Base-by-base conservation (phyloP, 208 protist genomes). In the Leishmania major region DNA sequence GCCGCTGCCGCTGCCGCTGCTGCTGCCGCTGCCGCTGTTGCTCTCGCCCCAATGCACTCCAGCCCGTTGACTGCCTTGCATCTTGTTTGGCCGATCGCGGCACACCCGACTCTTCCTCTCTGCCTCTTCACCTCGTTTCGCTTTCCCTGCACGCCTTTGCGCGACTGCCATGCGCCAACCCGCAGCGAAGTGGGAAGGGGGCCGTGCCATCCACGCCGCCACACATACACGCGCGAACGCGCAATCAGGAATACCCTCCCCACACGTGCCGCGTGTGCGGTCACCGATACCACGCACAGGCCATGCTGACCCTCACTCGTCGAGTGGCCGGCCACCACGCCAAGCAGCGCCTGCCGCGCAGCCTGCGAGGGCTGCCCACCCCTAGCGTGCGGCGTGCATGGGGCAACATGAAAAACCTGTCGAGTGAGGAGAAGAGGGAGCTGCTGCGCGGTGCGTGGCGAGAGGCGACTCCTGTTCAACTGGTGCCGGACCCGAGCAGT, bases 401-500 rank as follows among this genome's bases (percentile, higher is more conserved):
- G 90, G 82, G 84, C 57, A 78, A 91, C 67, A 43, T 94, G 51
- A 75, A 71, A 1, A 69, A 74, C 57, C 84, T 95, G 70, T 81
- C 80, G 0, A 49, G 40, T 0, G 57, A 62, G 1, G 92, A 97
- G n/a, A 85, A 82, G 37, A 67, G 78, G 5, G 89, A 97, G 80
- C 53, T 95, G 11, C 71, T 94, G 45, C 60, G 67, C 64, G 94
- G 94, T 22, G 47, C 70, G 47, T 97, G 94, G 92, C 84, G 89
- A 17, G 69, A 82, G 37, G 76, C 78, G 19, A 86, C 59, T 51
- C 84, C 92, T 25, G 83, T 97, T 53, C 79, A 78, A 28, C 80
- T 97, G 31, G 78, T 88, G 17, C 77, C 88, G 4, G 87, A 89
- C 40, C 73, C 84, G 22, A 31, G 64, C 6, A 89, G 90, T 77